Evolutionary conservation across 768 basidiomycete genomes (phyloP), one percentile per base, ranked within the genome.

Genomic region (Tylopilus intermedius): DNA sequence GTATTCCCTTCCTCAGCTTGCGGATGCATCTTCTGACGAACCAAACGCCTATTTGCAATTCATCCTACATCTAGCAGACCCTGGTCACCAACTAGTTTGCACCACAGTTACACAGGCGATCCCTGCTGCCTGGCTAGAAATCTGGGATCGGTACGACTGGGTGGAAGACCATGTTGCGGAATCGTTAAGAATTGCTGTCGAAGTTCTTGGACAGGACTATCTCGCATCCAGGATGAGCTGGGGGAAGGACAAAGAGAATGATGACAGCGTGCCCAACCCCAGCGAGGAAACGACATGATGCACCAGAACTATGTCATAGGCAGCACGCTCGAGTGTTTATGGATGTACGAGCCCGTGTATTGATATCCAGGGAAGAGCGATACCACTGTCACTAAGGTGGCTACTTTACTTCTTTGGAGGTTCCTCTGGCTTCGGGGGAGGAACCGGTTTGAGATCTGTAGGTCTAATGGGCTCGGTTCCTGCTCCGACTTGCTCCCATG

Each of bases 81-180:
- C 94, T 10, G 75, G 73, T 5, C 93, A 98, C 66, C 75, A 83
- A 33, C 74, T 98, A 48, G 74, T 76, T 6, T 85, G 86, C 63
- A 84, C 84, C 6, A 90, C 90, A 0, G 67, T 90, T 45, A 90
- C 91, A 5, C 96, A 98, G 67, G 77, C 82, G 5, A 76, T 94
- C 21, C 93, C 95, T 0, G 76, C 73, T n/a, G 73, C 78, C 46
- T 99, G 96, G 96, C 67, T 98, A 50, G 82, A 83, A 5, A 74
- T 93, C 41, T 95, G 93, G 85, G 94, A 96, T 63, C 78, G 85
- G 58, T 88, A 92, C 66, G 86, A 90, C 41, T 95, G 96, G 96
- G 94, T 98, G 11, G 96, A 99, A 70, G 94, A 99, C 64, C 68
- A 88, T 37, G 80, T 97, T 55, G 94, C 94, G 4, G 95, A 97